Evolutionary conservation across 768 basidiomycete genomes (phyloP).

Genomic region (Mycena venus): DNA sequence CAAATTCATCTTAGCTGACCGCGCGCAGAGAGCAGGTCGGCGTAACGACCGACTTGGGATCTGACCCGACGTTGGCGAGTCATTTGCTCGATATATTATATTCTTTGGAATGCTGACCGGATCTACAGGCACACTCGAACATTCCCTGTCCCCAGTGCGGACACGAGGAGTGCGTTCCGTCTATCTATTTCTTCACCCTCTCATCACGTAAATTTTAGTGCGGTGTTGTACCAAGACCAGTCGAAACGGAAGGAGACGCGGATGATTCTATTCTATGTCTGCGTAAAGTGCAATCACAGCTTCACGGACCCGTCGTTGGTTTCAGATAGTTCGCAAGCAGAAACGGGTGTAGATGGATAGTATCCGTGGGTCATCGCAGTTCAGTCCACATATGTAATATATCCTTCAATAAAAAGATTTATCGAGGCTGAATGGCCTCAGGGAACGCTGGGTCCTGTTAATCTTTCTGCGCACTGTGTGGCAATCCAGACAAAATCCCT

Average conservation of each 20-base stretch:
- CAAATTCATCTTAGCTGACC: neutral
- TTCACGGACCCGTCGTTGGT: conserved; percentile 80
- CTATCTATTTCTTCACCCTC: neutral
- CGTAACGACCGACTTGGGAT: conserved; percentile 87
- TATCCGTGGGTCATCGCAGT: neutral
- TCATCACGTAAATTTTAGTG: conserved; percentile 61
- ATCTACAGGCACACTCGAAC: conserved; percentile 81
- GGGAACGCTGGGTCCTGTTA: no score
- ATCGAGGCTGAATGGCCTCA: neutral
- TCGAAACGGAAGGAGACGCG: conserved; percentile 96
- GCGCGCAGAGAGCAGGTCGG: conserved; percentile 88
- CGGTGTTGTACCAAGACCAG: conserved; percentile 97
- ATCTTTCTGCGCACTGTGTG: no score
- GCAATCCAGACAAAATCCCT: no score
- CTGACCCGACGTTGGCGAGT: conserved; percentile 89
- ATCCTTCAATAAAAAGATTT: neutral
- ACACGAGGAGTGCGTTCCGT: conserved; percentile 77
- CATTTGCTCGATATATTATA: neutral
- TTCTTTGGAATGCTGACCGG: neutral
- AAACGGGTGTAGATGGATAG: conserved; percentile 9
- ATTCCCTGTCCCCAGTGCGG: conserved; percentile 88
- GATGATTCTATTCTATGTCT: conserved; percentile 95
- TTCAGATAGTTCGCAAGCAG: conserved; percentile 48
- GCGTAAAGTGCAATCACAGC: conserved; percentile 82
- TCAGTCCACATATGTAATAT: neutral